Conservation (phyloP, 2,329 filamentous ascomycete species). For the Corniculantispora saksenae region DNA sequence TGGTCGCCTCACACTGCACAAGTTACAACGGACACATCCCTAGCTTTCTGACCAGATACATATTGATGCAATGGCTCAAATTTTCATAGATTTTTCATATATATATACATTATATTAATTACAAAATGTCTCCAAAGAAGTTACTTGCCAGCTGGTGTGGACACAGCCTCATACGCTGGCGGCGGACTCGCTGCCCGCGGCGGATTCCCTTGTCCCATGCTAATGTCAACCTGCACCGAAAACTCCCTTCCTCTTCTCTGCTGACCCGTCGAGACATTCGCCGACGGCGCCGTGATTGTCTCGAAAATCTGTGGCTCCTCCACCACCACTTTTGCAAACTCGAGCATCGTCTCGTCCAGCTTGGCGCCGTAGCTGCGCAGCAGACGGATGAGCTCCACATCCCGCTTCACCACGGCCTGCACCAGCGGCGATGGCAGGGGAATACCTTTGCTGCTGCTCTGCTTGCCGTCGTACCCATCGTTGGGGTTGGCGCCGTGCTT, state of each 20-base stretch:
- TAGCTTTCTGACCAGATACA: no score
- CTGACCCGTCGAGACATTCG: background rate
- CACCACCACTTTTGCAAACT: constrained; percentile 28
- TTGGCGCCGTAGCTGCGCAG: constrained; percentile 32
- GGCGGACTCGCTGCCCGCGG: background rate
- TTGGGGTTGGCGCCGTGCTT: constrained; percentile 37
- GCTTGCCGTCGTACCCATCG: constrained; percentile 25
- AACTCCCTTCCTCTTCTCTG: constrained; percentile 10
- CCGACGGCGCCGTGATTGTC: constrained; percentile 19
- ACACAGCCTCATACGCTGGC: constrained; percentile 4
- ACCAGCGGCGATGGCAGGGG: constrained; percentile 31
- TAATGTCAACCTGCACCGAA: background rate
- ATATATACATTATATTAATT: background rate
- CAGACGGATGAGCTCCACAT: constrained; percentile 31
- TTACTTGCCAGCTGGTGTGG: background rate
- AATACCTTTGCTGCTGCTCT: constrained; percentile 19
- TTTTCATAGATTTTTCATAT: background rate
- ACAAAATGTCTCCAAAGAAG: no score
- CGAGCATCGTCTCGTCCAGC: constrained; percentile 26
- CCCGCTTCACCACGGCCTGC: constrained; percentile 32
- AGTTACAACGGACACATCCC: no score
- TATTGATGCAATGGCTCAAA: no score
- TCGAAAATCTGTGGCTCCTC: constrained; percentile 29
- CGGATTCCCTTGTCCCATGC: background rate
- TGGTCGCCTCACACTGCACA: no score